Percentiles rank a stretch among this genome's conserved stretches.
phyloP scores from a whole-genome alignment of 495 filamentous ascomycete species.

The Penicillium egyptiacum region DNA sequence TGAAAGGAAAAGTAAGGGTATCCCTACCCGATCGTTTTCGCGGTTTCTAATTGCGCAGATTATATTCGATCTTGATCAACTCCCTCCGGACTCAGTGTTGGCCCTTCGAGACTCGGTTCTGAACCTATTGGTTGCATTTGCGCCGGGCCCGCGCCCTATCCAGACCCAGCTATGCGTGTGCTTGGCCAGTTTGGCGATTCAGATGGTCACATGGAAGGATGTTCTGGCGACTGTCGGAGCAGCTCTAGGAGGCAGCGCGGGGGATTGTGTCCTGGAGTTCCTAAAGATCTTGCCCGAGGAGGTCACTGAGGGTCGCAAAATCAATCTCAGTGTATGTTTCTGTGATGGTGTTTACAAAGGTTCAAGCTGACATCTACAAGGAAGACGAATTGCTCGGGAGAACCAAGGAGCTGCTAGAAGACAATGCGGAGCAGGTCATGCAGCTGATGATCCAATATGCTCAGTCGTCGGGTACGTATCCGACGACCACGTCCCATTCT shows the following conservation, averaged over 20 bases:
- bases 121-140: conserved; percentile 72
- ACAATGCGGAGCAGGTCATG: conserved; percentile 86
- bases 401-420: conserved; percentile 82
- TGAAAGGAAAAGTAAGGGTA: conserved; percentile 88
- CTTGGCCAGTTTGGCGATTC: conserved; percentile 88
- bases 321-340: conserved; percentile 92
- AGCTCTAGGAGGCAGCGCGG: conserved; percentile 71
- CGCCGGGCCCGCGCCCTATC: conserved; percentile 83
- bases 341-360: neutral
- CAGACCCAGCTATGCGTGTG: conserved; percentile 94
- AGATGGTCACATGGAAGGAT: conserved; percentile 95
- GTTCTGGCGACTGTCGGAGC: conserved; percentile 79
- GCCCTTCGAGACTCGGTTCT: conserved; percentile 81
- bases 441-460: conserved; percentile 82
- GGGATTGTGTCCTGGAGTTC: conserved; percentile 90
- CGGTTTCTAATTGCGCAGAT: conserved; percentile 54
- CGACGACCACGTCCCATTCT: neutral
- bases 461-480: conserved; percentile 76
- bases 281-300: conserved; percentile 95
- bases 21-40: neutral
- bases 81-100: conserved; percentile 70
- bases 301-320: conserved; percentile 98
- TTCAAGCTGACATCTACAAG: conserved; percentile 43
- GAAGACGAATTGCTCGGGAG: conserved; percentile 86
- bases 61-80: conserved; percentile 80